These are phyloP conservation scores for Acer negundo DNA, from an alignment of 345 rosid genomes.

Conservation along the genomic window DNA sequence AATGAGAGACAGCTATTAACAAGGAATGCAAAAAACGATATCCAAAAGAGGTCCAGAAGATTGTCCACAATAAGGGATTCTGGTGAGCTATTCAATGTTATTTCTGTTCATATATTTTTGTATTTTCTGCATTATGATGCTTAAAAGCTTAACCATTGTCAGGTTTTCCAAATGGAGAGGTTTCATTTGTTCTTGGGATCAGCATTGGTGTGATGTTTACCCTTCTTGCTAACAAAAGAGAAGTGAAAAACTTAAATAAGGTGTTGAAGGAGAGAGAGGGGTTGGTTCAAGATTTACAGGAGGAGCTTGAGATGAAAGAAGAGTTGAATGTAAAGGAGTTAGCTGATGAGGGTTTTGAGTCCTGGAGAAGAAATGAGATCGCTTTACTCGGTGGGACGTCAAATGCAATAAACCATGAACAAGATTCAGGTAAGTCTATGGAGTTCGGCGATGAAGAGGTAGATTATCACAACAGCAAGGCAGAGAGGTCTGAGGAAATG, in stretches of 20 bases:
- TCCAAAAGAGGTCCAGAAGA: not conserved
- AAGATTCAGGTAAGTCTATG: not conserved
- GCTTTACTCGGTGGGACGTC: not conserved
- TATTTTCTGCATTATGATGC: no score
- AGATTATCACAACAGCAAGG: not conserved
- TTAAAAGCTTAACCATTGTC: not conserved
- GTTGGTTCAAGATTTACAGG: constrained; percentile 34
- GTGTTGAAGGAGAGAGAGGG: constrained; percentile 28
- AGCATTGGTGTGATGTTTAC: constrained; percentile 25
- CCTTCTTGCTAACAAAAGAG: constrained; percentile 6
- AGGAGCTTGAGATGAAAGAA: constrained; percentile 42
- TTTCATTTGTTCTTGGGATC: constrained; percentile 30
- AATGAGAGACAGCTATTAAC: not conserved
- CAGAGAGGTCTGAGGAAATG: constrained; percentile 21
- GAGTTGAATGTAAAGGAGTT: not conserved
- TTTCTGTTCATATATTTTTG: not conserved
- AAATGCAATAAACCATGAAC: not conserved
- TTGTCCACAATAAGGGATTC: constrained; percentile 1
- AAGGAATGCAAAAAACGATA: not conserved
- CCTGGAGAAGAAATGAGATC: not conserved
- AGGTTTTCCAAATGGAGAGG: constrained; percentile 24
- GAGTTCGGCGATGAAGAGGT: not conserved
- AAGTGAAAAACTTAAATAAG: constrained; percentile 30
- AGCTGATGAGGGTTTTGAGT: no score
- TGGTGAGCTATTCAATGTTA: constrained; percentile 20